These are phyloP conservation scores for Phellopilus nigrolimitatus DNA, from an alignment of 1,284 basidiomycete species.

Conservation along the genomic window DNA sequence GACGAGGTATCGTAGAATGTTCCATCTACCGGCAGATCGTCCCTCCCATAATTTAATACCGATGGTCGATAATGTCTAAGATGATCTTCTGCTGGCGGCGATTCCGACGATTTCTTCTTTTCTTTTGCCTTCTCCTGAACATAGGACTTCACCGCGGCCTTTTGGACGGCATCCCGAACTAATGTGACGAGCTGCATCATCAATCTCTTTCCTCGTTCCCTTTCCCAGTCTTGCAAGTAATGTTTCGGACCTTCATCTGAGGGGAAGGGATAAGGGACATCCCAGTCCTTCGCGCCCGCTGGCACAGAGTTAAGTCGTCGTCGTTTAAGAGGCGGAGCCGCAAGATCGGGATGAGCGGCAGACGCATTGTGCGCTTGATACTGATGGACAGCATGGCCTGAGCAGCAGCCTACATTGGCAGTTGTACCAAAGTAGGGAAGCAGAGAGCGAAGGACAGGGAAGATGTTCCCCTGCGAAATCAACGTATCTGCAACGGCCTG, in stretches of 20 bases:
- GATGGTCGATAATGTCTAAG: neutral
- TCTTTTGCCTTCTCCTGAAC: conserved; percentile 26
- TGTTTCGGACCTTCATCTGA: conserved; percentile 60
- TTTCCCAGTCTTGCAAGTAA: conserved; percentile 59
- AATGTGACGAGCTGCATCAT: conserved; percentile 55
- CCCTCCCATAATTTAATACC: neutral
- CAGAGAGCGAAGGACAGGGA: conserved; percentile 42
- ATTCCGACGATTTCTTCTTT: conserved; percentile 4
- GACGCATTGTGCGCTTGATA: conserved; percentile 17
- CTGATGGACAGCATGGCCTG: conserved; percentile 14
- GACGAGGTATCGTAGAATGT: neutral
- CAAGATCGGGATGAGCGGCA: conserved; percentile 8
- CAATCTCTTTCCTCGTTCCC: conserved; percentile 54
- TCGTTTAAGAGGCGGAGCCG: conserved; percentile 42
- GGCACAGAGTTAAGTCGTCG: conserved; percentile 62
- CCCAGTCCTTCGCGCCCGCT: conserved; percentile 74
- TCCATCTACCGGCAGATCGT: neutral
- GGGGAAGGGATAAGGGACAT: conserved; percentile 70
- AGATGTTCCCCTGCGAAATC: conserved; percentile 58
- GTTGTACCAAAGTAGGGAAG: conserved; percentile 9
- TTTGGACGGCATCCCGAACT: conserved; percentile 52
- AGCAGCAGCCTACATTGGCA: conserved; percentile 11
- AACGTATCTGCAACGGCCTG: conserved; percentile 57
- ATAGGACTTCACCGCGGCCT: conserved; percentile 45
- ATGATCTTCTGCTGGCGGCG: neutral